Percentiles rank a stretch among this genome's conserved stretches.
phyloP scores from a whole-genome alignment of 1,284 basidiomycete species.

The Papiliotrema laurentii region DNA sequence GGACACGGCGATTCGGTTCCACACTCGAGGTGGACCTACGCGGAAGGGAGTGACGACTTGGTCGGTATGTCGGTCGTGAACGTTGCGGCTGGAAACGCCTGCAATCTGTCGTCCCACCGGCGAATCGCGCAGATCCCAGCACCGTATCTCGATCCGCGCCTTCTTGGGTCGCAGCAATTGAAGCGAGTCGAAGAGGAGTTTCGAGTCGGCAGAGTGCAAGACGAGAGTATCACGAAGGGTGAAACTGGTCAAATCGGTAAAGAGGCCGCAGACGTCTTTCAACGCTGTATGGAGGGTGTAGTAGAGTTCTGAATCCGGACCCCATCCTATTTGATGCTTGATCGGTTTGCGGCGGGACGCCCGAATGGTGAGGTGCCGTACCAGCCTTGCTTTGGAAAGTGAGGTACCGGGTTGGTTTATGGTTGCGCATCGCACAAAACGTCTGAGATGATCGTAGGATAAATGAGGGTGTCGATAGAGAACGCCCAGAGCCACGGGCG shows the following conservation, averaged over 20 bases:
- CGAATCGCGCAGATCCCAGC: constrained; percentile 26
- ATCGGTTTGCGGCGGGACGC: neutral
- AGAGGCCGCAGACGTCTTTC: constrained; percentile 6
- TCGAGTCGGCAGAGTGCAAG: constrained; percentile 9
- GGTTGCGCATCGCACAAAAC: constrained; percentile 11
- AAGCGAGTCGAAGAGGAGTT: constrained; percentile 17
- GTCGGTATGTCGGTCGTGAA: neutral
- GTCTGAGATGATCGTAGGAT: constrained; percentile 12
- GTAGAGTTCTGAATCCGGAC: neutral
- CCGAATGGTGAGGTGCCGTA: constrained; percentile 21
- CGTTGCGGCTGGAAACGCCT: constrained; percentile 10
- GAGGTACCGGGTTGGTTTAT: constrained; percentile 1
- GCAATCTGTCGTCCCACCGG: constrained; percentile 19
- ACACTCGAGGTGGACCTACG: too few species aligned
- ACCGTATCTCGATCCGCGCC: constrained; percentile 23
- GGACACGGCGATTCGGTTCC: neutral
- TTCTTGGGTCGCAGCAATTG: constrained; percentile 16
- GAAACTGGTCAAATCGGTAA: constrained; percentile 18
- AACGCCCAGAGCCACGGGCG: constrained; percentile 14
- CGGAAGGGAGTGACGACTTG: neutral
- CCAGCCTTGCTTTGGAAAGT: constrained; percentile 5
- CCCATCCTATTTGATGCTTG: too few species aligned
- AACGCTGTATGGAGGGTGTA: constrained; percentile 15
- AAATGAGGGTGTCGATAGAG: constrained; percentile 27
- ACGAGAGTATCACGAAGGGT: constrained; percentile 26